phyloP scores from a whole-genome alignment of 23 red algal genomes.

The Chondrus crispus region DNA sequence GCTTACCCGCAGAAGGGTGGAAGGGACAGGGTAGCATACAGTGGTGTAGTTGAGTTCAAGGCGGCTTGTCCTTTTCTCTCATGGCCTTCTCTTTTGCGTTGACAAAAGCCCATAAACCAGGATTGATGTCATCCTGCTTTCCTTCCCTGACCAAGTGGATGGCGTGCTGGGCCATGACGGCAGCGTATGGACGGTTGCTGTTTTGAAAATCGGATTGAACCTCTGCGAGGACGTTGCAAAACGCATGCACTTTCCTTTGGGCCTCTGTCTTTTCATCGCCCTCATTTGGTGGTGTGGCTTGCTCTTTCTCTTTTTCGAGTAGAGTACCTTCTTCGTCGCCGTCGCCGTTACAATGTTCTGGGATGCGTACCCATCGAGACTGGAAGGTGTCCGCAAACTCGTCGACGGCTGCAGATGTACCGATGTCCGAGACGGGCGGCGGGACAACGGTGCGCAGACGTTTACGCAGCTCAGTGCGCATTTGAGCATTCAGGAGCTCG shows the following conservation, averaged over 20 bases:
- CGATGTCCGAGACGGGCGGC: too few relatives aligned
- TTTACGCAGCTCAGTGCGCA: too few relatives aligned
- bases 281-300: too few relatives aligned
- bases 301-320: too few relatives aligned
- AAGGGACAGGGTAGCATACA: background rate
- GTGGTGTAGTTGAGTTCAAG: background rate
- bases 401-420: too few relatives aligned
- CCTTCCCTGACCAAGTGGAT: background rate
- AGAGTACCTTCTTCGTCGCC: background rate
- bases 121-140: constrained; percentile 38
- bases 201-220: constrained; percentile 4
- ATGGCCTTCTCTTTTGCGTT: background rate
- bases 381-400: background rate
- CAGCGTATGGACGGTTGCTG: constrained; percentile 7
- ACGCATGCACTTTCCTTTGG: too few relatives aligned
- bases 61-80: background rate
- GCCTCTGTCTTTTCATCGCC: too few relatives aligned
- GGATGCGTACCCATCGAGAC: background rate
- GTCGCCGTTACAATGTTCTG: background rate
- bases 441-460: too few relatives aligned
- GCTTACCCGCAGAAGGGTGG: background rate
- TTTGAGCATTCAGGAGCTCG: too few relatives aligned
- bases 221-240: constrained; percentile 27
- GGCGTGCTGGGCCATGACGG: constrained; percentile 13
- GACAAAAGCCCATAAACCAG: constrained; percentile 36